Evolutionary conservation across 306 rosid genomes (phyloP), one percentile per base, ranked within the genome.

Genomic region (Acacia confusa): DNA sequence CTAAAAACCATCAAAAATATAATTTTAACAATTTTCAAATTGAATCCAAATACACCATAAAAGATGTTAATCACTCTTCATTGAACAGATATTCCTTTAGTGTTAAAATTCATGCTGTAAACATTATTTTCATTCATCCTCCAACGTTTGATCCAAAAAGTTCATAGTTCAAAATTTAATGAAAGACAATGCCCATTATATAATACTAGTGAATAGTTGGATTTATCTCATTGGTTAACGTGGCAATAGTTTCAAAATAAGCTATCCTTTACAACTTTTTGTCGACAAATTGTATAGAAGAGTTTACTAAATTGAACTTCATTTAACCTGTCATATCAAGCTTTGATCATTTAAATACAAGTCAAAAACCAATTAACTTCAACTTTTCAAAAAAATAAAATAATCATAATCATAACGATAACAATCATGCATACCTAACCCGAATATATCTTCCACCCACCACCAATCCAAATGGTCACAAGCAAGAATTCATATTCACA

Each of bases 401-500:
- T 12, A 15, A 27, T 14, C 1, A 5, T 15, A 28, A 63, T 14
- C 40, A 63, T 28, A 12, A 60, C 34, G 17, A 11, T 28, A 14
- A 27, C 36, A 63, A 63, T 27, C 69, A 63, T 14, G n/a, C 36
- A 28, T 14, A 30, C 69, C 69, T 63, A 63, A 14, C 69, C 69
- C n/a, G 20, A 61, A 25, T 25, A 61, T 61, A 61, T 61, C 36
- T 27, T 12, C 68, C 0, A 61, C 9, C 68, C 36, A 61, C 68
- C 38, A 27, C 38, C 6, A 63, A 5, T 28, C 14, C n/a, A 28
- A 30, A 63, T 60, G 34, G 66, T 11, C 34, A 25, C 0, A 11
- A 60, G 34, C 72, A 40, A 25, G 45, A 75, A 41, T 40, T 11
- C 40, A 50, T 79, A 74, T 79, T 75, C 72, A 41, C 17, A 27